phyloP scores from a whole-genome alignment of 2,329 filamentous ascomycete species.

The Calonectria pauciramosa region DNA sequence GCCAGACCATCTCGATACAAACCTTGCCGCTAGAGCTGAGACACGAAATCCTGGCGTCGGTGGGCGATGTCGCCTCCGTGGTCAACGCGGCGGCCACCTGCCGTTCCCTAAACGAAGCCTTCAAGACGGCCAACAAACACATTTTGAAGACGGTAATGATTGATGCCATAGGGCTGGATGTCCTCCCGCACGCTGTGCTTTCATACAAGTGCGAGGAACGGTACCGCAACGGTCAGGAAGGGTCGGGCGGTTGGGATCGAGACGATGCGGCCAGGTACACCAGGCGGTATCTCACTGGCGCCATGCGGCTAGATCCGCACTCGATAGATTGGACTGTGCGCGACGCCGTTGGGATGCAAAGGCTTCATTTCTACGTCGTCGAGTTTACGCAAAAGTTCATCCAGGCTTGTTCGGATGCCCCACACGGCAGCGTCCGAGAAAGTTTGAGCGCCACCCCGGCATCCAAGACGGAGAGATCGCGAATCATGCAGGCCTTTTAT shows the following conservation, averaged over 20 bases:
- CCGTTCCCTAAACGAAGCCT: background rate
- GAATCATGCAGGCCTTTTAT: background rate
- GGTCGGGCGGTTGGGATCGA: background rate
- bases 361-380: background rate
- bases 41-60: background rate
- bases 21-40: background rate
- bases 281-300: background rate
- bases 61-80: background rate
- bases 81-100: background rate
- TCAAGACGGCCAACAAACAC: background rate
- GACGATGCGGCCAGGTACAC: background rate
- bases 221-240: background rate
- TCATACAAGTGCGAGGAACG: background rate
- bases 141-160: background rate
- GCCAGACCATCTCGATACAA: background rate
- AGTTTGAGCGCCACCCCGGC: background rate
- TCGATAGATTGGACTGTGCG: background rate
- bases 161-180: background rate
- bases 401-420: background rate
- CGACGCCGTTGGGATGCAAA: background rate
- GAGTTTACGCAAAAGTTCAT: background rate
- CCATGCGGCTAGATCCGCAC: background rate
- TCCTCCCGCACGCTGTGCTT: background rate
- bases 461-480: background rate
- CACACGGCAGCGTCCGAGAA: background rate